Evolutionary conservation across 768 basidiomycete genomes (phyloP), one percentile per base, ranked within the genome.

Genomic region (Tulasnella sp.): DNA sequence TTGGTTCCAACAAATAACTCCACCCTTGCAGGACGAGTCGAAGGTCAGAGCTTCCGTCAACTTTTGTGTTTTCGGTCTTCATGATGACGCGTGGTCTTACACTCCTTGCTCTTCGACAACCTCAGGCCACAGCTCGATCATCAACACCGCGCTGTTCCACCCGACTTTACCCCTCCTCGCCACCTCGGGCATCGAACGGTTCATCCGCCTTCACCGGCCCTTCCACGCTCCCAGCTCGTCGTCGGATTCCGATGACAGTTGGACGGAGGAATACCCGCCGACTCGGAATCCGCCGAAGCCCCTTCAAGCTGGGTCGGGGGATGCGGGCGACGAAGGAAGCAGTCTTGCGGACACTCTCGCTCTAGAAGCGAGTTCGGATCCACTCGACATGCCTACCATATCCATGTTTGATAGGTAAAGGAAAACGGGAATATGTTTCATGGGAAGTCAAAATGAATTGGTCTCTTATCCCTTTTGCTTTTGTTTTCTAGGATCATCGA

Each of bases 381-480:
- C 78, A 34, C 3, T 31, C 40, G 31, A 39, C 62, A 21, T 18
- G 1, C 40, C 40, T 79, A 38, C 46, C 44, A 79, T 72, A 27
- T 62, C 78, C 8, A 44, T 79, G 78, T 74, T 79, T 27, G 78
- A 79, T 34, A 68, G 71, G 78, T 73, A n/a, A 73, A 73, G 78
- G 31, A 8, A 9, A n/a, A n/a, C n/a, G n/a, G n/a, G n/a, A n/a
- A n/a, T n/a, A n/a, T n/a, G n/a, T n/a, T n/a, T n/a, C n/a, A n/a
- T n/a, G n/a, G n/a, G n/a, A n/a, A n/a, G n/a, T n/a, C n/a, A n/a
- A n/a, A n/a, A n/a, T n/a, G n/a, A n/a, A n/a, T n/a, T 14, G 38
- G 24, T 19, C 36, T 24, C 72, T 46, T 9, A 74, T 19, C n/a
- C n/a, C 24, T 39, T 46, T n/a, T 10, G n/a, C 38, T 38, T 38